phyloP scores from a whole-genome alignment of 257 asterid genomes.

The Paulownia fortunei region DNA sequence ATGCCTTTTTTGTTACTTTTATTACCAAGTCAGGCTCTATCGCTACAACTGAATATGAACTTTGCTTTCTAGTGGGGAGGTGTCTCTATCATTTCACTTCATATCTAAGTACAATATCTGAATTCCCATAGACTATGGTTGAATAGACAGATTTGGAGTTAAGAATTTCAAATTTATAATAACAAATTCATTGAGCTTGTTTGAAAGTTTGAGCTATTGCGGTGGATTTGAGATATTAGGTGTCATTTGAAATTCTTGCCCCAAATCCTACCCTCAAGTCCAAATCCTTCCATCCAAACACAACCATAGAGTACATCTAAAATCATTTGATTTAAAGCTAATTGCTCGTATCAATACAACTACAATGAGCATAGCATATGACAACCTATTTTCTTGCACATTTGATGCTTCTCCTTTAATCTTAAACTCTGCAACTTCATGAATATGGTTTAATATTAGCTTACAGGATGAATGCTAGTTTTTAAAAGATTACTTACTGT shows the following conservation, averaged over 20 bases:
- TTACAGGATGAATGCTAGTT: background rate
- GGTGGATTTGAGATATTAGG: too few relatives aligned
- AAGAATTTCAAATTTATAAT: too few relatives aligned
- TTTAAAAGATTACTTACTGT: too few relatives aligned
- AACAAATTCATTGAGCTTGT: too few relatives aligned
- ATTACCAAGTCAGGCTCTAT: background rate
- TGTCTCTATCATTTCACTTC: constrained; percentile 18
- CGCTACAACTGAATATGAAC: background rate
- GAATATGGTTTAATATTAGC: background rate
- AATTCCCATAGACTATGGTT: too few relatives aligned
- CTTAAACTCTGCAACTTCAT: constrained; percentile 4
- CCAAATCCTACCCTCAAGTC: too few relatives aligned
- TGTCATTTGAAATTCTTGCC: too few relatives aligned
- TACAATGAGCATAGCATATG: background rate
- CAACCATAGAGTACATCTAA: background rate
- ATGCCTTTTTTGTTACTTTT: background rate
- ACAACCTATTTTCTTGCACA: background rate
- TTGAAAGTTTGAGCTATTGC: too few relatives aligned
- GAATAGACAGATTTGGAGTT: too few relatives aligned
- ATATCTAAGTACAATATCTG: background rate
- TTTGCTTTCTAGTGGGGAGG: background rate
- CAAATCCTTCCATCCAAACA: too few relatives aligned
- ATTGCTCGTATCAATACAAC: background rate
- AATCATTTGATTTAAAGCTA: background rate
- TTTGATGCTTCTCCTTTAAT: background rate